Percentiles rank a stretch among this genome's conserved stretches.
Conservation (phyloP, 495 filamentous ascomycete genomes). For the Aspergillus sclerotiicarbonarius region DNA sequence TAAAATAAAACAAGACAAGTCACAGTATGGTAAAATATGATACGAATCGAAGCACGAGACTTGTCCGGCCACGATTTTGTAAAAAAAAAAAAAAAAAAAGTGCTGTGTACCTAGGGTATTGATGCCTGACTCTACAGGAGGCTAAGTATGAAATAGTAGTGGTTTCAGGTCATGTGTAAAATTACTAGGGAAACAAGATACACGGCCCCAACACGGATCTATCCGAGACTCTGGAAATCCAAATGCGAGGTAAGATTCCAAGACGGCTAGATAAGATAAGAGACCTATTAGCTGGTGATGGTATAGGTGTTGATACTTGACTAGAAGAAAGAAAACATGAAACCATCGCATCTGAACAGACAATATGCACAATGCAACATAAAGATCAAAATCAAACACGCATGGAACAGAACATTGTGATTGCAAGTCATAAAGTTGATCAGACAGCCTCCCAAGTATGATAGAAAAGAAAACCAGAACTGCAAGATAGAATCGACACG, state of each 20-base stretch:
- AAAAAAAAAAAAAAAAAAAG: too few species aligned
- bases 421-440: slow-evolving; percentile 33
- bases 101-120: too few species aligned
- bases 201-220: too few species aligned
- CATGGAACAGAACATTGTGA: slow-evolving; percentile 4
- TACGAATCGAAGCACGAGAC: too few species aligned
- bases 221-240: too few species aligned
- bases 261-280: not conserved
- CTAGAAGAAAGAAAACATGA: not conserved
- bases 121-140: too few species aligned
- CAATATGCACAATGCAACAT: slow-evolving; percentile 19
- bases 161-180: too few species aligned
- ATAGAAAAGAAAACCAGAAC: slow-evolving; percentile 18
- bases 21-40: too few species aligned
- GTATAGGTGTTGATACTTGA: not conserved
- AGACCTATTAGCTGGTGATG: not conserved
- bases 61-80: too few species aligned
- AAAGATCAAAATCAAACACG: slow-evolving; percentile 5
- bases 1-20: not conserved
- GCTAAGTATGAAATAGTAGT: too few species aligned
- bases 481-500: slow-evolving; percentile 8
- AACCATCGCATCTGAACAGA: slow-evolving; percentile 6
- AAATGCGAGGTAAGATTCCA: too few species aligned
- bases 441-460: slow-evolving; percentile 48
- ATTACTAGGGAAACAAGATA: too few species aligned